Conservation (phyloP, 2,329 filamentous ascomycete genomes). For the Fusarium begoniae region DNA sequence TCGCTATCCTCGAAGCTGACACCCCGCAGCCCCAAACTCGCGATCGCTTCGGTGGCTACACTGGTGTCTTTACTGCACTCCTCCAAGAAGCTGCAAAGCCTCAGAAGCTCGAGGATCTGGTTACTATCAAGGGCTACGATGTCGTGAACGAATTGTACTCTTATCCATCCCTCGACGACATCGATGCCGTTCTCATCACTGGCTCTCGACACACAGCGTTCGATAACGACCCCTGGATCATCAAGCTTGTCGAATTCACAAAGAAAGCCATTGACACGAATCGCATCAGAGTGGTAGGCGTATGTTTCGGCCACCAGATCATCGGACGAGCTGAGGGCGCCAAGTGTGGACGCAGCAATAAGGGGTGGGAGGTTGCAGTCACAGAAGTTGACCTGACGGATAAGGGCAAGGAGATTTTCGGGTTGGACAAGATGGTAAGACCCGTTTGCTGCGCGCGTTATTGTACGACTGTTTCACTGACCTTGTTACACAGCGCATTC, state of each 20-base stretch:
- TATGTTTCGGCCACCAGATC: conserved; percentile 62
- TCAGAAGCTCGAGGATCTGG: conserved; percentile 52
- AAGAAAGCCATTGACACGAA: conserved; percentile 45
- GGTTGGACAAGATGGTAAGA: conserved; percentile 47
- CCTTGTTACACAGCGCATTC: conserved; percentile 45
- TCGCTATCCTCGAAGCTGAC: conserved; percentile 91
- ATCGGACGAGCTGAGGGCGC: conserved; percentile 54
- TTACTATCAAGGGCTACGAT: conserved; percentile 74
- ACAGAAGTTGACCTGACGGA: conserved; percentile 52
- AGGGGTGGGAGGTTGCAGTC: conserved; percentile 58
- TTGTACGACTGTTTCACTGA: conserved; percentile 68
- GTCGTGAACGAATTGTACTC: conserved; percentile 70
- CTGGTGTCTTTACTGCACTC: conserved; percentile 72
- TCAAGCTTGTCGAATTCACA: conserved; percentile 53
- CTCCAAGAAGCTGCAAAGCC: conserved; percentile 63
- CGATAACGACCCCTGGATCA: conserved; percentile 56
- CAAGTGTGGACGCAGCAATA: conserved; percentile 49
- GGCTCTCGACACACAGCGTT: conserved; percentile 70
- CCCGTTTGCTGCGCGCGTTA: conserved; percentile 54
- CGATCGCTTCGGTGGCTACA: conserved; percentile 76
- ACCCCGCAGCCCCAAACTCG: conserved; percentile 73
- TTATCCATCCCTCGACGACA: conserved; percentile 76
- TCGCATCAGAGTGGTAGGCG: conserved; percentile 69
- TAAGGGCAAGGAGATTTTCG: conserved; percentile 53
- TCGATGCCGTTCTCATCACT: conserved; percentile 86